Percentiles rank a stretch among this genome's conserved stretches.
phyloP scores from a whole-genome alignment of 1,284 basidiomycete genomes.

The Ustilago lituana region DNA sequence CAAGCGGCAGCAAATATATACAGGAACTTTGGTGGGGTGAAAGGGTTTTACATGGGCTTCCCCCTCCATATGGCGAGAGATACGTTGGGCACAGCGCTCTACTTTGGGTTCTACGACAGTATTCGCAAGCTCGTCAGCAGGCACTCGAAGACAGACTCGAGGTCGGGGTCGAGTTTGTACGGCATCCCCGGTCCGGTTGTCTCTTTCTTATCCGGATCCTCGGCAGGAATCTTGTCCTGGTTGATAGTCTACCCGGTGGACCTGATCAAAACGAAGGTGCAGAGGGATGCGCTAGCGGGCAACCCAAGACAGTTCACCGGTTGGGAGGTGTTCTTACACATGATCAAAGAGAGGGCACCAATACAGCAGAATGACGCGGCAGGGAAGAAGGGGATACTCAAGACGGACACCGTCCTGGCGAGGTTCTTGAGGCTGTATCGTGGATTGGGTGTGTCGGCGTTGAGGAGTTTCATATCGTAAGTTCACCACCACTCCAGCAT shows the following conservation, averaged over 20 bases:
- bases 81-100: conserved; percentile 58
- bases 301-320: conserved; percentile 74
- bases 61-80: conserved; percentile 59
- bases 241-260: conserved; percentile 65
- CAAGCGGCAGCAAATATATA: conserved; percentile 62
- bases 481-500: not conserved
- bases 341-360: conserved; percentile 82
- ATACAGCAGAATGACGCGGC: conserved; percentile 53
- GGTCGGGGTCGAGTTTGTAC: conserved; percentile 29
- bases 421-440: conserved; percentile 63
- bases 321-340: conserved; percentile 77
- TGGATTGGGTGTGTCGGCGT: conserved; percentile 62
- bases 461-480: conserved; percentile 64
- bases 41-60: conserved; percentile 66
- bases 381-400: conserved; percentile 68
- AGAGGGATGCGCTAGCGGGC: conserved; percentile 84
- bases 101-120: conserved; percentile 66
- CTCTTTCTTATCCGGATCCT: conserved; percentile 62
- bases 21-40: conserved; percentile 59
- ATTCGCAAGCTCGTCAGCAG: conserved; percentile 53
- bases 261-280: conserved; percentile 91
- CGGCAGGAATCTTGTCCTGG: conserved; percentile 63
- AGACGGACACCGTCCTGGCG: conserved; percentile 70
- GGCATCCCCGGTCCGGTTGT: conserved; percentile 61
- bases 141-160: conserved; percentile 36